These are phyloP conservation scores for Talaromyces sp. DNA, from an alignment of 2,329 filamentous ascomycete species.

Conservation along the genomic window DNA sequence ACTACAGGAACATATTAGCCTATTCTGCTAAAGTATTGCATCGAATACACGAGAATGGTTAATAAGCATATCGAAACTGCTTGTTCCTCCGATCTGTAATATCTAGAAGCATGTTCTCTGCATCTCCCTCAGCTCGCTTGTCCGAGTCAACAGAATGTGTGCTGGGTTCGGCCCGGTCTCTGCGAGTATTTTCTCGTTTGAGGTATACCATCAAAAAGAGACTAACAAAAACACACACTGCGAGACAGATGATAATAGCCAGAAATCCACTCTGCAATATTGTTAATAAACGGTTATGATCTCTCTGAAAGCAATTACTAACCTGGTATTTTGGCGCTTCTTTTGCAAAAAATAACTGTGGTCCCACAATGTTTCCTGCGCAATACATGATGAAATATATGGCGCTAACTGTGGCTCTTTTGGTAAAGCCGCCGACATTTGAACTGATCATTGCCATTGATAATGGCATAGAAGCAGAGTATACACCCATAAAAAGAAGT, in stretches of 20 bases:
- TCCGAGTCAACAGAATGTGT: background rate
- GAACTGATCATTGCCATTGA: conserved; percentile 46
- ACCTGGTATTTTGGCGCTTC: conserved; percentile 41
- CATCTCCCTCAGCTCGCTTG: background rate
- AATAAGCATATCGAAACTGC: conserved; percentile 22
- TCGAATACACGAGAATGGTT: background rate
- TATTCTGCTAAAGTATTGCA: too few relatives aligned
- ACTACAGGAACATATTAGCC: too few relatives aligned
- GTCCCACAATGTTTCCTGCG: conserved; percentile 49
- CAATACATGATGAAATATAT: conserved; percentile 49
- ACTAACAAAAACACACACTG: conserved; percentile 11
- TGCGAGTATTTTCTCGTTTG: conserved; percentile 15
- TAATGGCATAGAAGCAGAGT: conserved; percentile 41
- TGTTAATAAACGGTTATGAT: background rate
- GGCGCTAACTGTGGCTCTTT: conserved; percentile 51
- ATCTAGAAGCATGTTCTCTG: conserved; percentile 7
- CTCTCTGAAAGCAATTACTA: background rate
- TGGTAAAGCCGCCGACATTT: conserved; percentile 54
- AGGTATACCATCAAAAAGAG: conserved; percentile 18
- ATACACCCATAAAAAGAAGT: conserved; percentile 36
- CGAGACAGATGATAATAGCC: conserved; percentile 22
- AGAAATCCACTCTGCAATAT: conserved; percentile 11
- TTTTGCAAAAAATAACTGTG: conserved; percentile 47
- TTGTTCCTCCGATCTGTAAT: conserved; percentile 20
- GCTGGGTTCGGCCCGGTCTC: conserved; percentile 3